Evolutionary conservation across 2,329 filamentous ascomycete species (phyloP).

Genomic region (Lachnum nothofagi): DNA sequence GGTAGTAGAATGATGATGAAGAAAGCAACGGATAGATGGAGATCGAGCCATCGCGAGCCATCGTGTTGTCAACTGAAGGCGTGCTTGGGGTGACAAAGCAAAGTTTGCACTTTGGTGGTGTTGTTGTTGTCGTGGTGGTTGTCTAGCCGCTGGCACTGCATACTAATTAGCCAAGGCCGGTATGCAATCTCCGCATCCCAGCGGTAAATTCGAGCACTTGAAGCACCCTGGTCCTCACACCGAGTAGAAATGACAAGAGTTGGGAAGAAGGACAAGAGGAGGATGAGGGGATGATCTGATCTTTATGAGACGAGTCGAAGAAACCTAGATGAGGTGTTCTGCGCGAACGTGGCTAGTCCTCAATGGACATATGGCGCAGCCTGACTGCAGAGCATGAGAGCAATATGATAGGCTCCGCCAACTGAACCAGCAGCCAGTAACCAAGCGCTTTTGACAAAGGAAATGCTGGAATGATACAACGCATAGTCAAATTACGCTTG

Average conservation of each 20-base stretch:
- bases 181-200: slow-evolving; percentile 18
- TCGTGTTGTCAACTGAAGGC: too few species aligned
- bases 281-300: slow-evolving; percentile 12
- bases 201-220: slow-evolving; percentile 19
- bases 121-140: slow-evolving; percentile 14
- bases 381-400: slow-evolving; percentile 30
- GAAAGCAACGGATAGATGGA: background rate
- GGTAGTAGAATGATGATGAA: background rate
- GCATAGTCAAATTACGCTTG: slow-evolving; percentile 32
- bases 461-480: slow-evolving; percentile 34
- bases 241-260: slow-evolving; percentile 7
- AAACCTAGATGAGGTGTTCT: slow-evolving; percentile 26
- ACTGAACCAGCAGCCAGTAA: slow-evolving; percentile 29
- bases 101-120: slow-evolving; percentile 5
- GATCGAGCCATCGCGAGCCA: too few species aligned
- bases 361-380: slow-evolving; percentile 31
- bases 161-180: slow-evolving; percentile 14
- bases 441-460: slow-evolving; percentile 31
- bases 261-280: slow-evolving; percentile 10
- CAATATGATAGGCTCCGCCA: slow-evolving; percentile 30
- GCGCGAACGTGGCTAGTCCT: slow-evolving; percentile 32
- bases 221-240: slow-evolving; percentile 2
- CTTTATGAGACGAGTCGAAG: slow-evolving; percentile 29
- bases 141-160: slow-evolving; percentile 12
- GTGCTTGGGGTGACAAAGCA: background rate